Base-by-base conservation (phyloP, 345 rosid genomes). In the Rhizophora apiculata region DNA sequence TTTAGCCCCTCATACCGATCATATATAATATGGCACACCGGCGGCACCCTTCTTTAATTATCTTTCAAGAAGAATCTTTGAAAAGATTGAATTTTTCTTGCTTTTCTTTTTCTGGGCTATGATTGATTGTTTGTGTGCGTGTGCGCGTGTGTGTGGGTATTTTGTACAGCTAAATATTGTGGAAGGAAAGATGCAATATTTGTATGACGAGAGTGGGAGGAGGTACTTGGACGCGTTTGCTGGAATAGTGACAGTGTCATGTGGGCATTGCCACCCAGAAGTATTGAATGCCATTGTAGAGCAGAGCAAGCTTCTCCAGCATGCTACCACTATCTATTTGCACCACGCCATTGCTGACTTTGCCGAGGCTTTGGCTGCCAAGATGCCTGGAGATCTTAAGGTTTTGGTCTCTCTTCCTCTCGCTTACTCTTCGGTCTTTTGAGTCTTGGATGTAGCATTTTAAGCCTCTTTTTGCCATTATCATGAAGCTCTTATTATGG, bases 161-260 rank as follows among this genome's bases (percentile, higher is more conserved):
- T 2, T 2, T 39, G 26, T 27, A 8, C 39, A 94, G 97, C 72
- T 95, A 64, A 95, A 92, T 69, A 95, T 95, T 21, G 97, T 92
- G 3, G 96, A 95, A 84, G 99, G 98, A 65, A 95, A 89, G 84
- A 95, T 95, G 99, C 97, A 92, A 29, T 95, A 95, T 69, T 63
- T 95, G 87, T 92, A 82, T 76, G 99, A 95, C 71, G 97, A 95
- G 77, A 76, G 26, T 21, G 96, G 99, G 62, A 81, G 65, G 84
- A 76, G 95, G 15, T 95, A 89, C 67, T 79, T 95, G 11, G 96
- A 95, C 72, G 96, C 91, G 9, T 88, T 92, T 77, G 97, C 99
- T 63, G 97, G 97, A 24, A 86, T 92, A 59, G 97, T 95, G 66
- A 90, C 96, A 0, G 96, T 95, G 8, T 95, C 96, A 0, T 89